Evolutionary conservation across 169 alveolate genomes (phyloP), one percentile per base, ranked within the genome.

Genomic region (Plasmodium ovale): DNA sequence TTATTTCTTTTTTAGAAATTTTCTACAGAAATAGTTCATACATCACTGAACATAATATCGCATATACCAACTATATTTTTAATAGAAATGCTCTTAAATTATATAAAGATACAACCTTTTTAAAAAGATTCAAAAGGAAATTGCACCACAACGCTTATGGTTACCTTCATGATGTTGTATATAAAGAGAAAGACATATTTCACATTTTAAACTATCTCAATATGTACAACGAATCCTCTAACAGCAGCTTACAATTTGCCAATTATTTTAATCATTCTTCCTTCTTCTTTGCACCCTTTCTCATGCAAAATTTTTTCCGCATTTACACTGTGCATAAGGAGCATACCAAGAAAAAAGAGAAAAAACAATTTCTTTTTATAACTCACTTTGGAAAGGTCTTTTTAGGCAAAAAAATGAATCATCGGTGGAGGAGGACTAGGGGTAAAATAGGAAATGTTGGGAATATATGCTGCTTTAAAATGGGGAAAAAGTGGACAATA

Each of bases 1-100:
- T 73, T 56, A 67, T 73, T 29, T 27, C 88, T 0, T 59, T 73
- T 59, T 49, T 73, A 53, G 88, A 73, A 58, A 31, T 59, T 19
- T 73, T 73, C 12, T 73, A 73, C 21, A 73, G 31, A 73, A 73
- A 73, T 42, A 73, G 88, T 58, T 73, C 88, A 7, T 73, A 73
- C 35, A 67, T 25, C 12, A 16, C 73, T 59, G 74, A 73, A 33
- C 73, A 73, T 58, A 73, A 73, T 47, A 39, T 21, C 42, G 16
- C 31, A 14, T 73, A 73, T 39, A 73, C 88, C 21, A 49, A 59
- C 42, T 73, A 73, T 59, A 73, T 73, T 47, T 73, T 73, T 7
- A 73, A 73, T 23, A 73, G 64, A 37, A 73, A 42, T 73, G 25
- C 39, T 35, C 59, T 73, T 44, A 73, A 44, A 5, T 35, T 58